Evolutionary conservation across 2,329 filamentous ascomycete genomes (phyloP).

Genomic region (Penicillium olsonii): DNA sequence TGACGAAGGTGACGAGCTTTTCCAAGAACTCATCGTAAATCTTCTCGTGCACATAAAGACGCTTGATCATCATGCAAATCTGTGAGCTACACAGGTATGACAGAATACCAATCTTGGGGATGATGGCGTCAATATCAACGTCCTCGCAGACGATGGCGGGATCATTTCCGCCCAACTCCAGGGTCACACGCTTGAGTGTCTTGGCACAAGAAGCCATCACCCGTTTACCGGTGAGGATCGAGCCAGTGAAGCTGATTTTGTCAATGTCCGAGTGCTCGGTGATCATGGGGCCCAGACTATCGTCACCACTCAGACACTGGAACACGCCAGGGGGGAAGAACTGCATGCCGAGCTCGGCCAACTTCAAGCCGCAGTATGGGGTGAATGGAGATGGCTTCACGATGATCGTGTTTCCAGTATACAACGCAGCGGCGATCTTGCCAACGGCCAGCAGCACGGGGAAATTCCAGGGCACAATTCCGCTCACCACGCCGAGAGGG

Average conservation of each 20-base stretch:
- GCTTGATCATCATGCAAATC: conserved; percentile 59
- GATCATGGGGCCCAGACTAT: conserved; percentile 56
- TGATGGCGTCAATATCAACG: conserved; percentile 51
- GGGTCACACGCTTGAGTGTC: conserved; percentile 57
- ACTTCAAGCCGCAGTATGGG: conserved; percentile 58
- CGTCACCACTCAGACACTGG: conserved; percentile 57
- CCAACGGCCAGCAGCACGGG: conserved; percentile 45
- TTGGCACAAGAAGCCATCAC: conserved; percentile 53
- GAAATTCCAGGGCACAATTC: conserved; percentile 64
- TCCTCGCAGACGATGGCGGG: conserved; percentile 57
- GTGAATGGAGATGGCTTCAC: conserved; percentile 54
- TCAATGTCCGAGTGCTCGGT: conserved; percentile 57
- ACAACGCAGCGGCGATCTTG: conserved; percentile 53
- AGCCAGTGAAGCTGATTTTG: conserved; percentile 63
- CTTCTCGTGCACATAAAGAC: conserved; percentile 62
- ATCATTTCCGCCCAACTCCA: conserved; percentile 59
- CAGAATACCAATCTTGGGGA: conserved; percentile 48
- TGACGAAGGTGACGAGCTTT: conserved; percentile 49
- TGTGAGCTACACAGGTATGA: conserved; percentile 58
- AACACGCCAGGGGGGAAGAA: conserved; percentile 59
- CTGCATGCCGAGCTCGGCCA: conserved; percentile 52
- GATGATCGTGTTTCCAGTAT: conserved; percentile 58
- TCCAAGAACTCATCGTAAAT: conserved; percentile 60
- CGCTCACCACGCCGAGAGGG: conserved; percentile 48
- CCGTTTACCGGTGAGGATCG: conserved; percentile 52